Conservation (phyloP, 176 grass and related monocot species). For the Zoysia japonica region DNA sequence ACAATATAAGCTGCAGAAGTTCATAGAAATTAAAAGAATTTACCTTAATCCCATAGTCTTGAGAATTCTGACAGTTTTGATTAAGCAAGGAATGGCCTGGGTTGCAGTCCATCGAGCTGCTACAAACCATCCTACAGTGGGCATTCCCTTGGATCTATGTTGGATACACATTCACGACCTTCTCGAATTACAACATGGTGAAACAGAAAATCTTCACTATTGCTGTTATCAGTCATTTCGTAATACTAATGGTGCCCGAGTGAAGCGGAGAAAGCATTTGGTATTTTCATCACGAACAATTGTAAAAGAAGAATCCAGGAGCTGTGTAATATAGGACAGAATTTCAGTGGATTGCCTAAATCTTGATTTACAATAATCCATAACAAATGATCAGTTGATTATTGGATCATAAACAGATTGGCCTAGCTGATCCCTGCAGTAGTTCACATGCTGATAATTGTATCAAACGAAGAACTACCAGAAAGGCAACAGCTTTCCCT, state of each 20-base stretch:
- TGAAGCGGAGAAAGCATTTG: slow-evolving; percentile 85
- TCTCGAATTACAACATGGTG: slow-evolving; percentile 57
- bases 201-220: slow-evolving; percentile 68
- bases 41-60: too few relatives aligned
- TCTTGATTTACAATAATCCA: slow-evolving; percentile 21
- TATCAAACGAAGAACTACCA: too few relatives aligned
- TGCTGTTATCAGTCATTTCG: slow-evolving; percentile 80
- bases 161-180: slow-evolving; percentile 33
- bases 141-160: slow-evolving; percentile 57
- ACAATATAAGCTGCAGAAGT: too few relatives aligned
- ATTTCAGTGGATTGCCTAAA: slow-evolving; percentile 20
- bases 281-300: slow-evolving; percentile 63
- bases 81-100: too few relatives aligned
- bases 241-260: slow-evolving; percentile 85
- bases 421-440: too few relatives aligned
- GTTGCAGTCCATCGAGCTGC: slow-evolving; percentile 35
- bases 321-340: slow-evolving; percentile 43
- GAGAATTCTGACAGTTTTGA: too few relatives aligned
- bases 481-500: too few relatives aligned
- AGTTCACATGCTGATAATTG: too few relatives aligned
- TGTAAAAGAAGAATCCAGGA: slow-evolving; percentile 85
- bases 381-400: not conserved
- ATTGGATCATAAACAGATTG: not conserved
- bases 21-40: too few relatives aligned
- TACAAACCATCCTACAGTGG: slow-evolving; percentile 68